Base-by-base conservation (phyloP, 192 early-diverging fungal species). In the Coemansia asiatica region DNA sequence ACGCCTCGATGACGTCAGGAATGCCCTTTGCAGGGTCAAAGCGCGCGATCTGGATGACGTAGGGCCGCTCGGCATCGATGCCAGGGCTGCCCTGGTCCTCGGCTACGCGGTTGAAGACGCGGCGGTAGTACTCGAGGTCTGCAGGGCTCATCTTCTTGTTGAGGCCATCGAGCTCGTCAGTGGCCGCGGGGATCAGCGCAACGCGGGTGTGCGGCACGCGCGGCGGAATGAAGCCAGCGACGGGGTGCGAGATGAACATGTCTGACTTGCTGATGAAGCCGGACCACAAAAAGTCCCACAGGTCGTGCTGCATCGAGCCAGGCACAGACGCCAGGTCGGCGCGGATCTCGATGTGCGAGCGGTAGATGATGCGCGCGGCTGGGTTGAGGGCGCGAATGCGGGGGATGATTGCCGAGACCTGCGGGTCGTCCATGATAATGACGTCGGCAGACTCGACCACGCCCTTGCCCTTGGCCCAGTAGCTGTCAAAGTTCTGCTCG, bases 21-120 rank as follows among this genome's bases (percentile, higher is more conserved):
- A 93, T 92, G 31, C 91, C 92, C 79, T 94, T 94, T 56, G 87
- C 85, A 13, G 92, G 92, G 78, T 94, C 92, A 51, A 94, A 94
- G 49, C 92, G 77, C 23, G 90, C 87, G 53, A 94, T 86, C 80
- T 94, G 92, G 54, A 89, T 81, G 71, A 94, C 85, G 66, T 94
- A 93, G 9, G 90, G 90, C 19, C 92, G 76, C 44, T 81, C 65
- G 46, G 72, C 71, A 21, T 85, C 69, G 10, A 90, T 85, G 49
- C 80, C 79, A 6, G 83, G 80, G 50, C 83, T 84, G 57, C 84
- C 85, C 71, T 91, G 87, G 72, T 94, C 92, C 65, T 78, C 66
- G 31, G 86, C 84, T 13, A 88, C 83, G 67, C 92, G 85, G 73
- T 94, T 94, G 62, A 93, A 93, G 23, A 93, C 83, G n/a, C 81